A percentile compares a stretch with the other conserved stretches of the same genome.
These are phyloP conservation scores for Juncus inflexus DNA, from an alignment of 176 grass and related monocot species.

Conservation along the genomic window DNA sequence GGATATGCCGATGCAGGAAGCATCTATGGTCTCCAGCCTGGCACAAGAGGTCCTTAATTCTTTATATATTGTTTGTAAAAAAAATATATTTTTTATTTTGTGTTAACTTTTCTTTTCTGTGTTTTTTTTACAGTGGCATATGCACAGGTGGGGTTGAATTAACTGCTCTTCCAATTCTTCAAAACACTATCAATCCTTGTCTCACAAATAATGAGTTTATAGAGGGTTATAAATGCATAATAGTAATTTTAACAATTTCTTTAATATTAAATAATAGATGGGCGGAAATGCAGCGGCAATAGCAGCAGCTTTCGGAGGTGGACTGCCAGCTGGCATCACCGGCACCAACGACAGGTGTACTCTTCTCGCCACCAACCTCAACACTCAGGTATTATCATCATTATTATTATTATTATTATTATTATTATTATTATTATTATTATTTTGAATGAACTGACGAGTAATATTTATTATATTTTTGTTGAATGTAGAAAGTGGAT, in stretches of 20 bases:
- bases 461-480: too few species aligned
- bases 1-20: constrained; percentile 29
- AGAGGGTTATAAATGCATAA: constrained; percentile 3
- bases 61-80: too few species aligned
- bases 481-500: constrained; percentile 45
- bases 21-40: constrained; percentile 27
- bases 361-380: constrained; percentile 48
- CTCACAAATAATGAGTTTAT: not conserved
- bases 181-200: constrained; percentile 1
- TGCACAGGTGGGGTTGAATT: constrained; percentile 22
- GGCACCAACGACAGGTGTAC: constrained; percentile 58
- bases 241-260: not conserved
- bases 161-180: not conserved
- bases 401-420: too few species aligned
- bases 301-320: constrained; percentile 46
- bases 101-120: constrained; percentile 16
- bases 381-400: constrained; percentile 38
- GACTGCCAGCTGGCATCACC: constrained; percentile 46
- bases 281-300: constrained; percentile 40
- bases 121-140: constrained; percentile 28
- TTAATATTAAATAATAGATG: constrained; percentile 33
- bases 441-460: too few species aligned
- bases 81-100: not conserved
- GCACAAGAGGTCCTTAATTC: constrained; percentile 17
- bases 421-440: too few species aligned